Percentiles rank a stretch among this genome's conserved stretches.
phyloP scores from a whole-genome alignment of 257 asterid species.

The Rhazya stricta region DNA sequence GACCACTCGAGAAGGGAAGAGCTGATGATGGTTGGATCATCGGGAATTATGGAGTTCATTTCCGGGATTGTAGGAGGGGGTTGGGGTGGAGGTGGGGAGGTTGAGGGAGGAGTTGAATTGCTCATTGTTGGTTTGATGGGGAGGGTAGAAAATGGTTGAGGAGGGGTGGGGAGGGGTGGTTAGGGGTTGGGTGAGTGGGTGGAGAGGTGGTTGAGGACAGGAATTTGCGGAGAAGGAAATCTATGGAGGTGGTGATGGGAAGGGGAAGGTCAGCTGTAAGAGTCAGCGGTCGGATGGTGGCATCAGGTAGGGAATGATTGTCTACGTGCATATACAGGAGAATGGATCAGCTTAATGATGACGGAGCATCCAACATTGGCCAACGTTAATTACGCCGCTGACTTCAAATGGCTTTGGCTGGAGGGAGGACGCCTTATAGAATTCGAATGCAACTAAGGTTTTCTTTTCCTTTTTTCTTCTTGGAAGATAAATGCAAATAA shows the following conservation, averaged over 20 bases:
- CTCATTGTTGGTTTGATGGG: conserved; percentile 15
- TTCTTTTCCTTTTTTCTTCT: too few species aligned
- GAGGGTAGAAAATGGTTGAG: conserved; percentile 13
- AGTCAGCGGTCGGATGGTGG: conserved; percentile 35
- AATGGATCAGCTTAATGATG: background rate
- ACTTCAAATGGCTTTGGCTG: too few species aligned
- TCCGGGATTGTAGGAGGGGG: conserved; percentile 12
- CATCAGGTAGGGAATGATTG: conserved; percentile 31
- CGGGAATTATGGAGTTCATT: conserved; percentile 23
- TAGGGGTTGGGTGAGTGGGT: conserved; percentile 10
- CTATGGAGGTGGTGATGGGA: conserved; percentile 11
- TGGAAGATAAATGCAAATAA: too few species aligned
- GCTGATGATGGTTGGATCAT: conserved; percentile 28
- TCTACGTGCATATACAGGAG: background rate
- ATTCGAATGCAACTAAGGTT: too few species aligned
- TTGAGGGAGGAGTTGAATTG: conserved; percentile 15
- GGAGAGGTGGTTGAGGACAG: background rate
- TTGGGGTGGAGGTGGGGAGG: conserved; percentile 7
- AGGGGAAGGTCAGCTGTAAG: conserved; percentile 27
- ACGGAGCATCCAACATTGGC: too few species aligned
- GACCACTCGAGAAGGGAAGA: conserved; percentile 69
- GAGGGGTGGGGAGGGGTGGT: conserved; percentile 10
- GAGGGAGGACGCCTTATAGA: too few species aligned
- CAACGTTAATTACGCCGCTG: too few species aligned
- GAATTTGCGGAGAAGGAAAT: conserved; percentile 9